Percentiles rank a stretch among this genome's conserved stretches.
phyloP scores from a whole-genome alignment of 148 eudicot genomes.

The Heliosperma pusillum region DNA sequence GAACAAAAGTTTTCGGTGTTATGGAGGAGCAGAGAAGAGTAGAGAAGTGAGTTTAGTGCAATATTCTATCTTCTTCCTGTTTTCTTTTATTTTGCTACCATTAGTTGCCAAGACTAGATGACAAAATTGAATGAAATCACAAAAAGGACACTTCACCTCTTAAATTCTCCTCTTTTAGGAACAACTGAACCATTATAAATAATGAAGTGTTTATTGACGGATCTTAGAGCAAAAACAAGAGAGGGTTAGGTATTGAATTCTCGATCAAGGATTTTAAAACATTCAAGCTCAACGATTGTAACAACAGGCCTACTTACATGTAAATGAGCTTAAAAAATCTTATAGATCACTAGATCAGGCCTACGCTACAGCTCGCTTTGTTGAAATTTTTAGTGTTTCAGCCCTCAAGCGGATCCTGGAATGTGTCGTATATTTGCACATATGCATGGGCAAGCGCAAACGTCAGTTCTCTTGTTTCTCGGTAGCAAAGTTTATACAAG shows the following conservation, averaged over 20 bases:
- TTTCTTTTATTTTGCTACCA: neutral
- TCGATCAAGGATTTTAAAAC: neutral
- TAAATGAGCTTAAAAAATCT: neutral
- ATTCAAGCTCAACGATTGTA: neutral
- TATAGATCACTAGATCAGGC: neutral
- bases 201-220: neutral
- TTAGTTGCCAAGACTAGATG: neutral
- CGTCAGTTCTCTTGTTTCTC: neutral
- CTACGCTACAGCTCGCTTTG: too few relatives aligned
- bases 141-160: neutral
- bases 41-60: slow-evolving; percentile 22
- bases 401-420: neutral
- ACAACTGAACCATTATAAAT: neutral
- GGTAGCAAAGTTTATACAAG: neutral
- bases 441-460: neutral
- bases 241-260: neutral
- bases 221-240: neutral
- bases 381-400: neutral
- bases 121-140: neutral
- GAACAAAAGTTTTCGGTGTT: slow-evolving; percentile 17
- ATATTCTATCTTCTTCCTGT: neutral
- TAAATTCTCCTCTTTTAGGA: neutral
- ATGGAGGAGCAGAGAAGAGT: slow-evolving; percentile 19
- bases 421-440: neutral
- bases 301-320: neutral